phyloP scores from a whole-genome alignment of 1,284 basidiomycete species.

The Tilletiopsis washingtonensis region DNA sequence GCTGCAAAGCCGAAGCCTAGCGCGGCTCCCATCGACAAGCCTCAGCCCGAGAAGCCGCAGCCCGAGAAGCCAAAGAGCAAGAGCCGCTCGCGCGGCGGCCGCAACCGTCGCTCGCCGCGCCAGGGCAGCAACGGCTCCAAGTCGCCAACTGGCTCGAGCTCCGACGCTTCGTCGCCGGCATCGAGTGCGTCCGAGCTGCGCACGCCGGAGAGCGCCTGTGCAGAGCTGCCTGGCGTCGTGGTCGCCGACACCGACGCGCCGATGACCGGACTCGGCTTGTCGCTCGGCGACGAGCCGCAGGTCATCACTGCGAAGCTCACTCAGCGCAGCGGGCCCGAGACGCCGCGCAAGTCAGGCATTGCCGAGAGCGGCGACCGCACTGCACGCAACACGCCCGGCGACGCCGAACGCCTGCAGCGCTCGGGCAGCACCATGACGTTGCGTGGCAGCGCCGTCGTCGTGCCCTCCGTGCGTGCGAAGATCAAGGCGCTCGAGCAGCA shows the following conservation, averaged over 20 bases:
- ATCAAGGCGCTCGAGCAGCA: constrained; percentile 35
- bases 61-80: constrained; percentile 5
- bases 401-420: not conserved
- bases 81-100: too few species aligned
- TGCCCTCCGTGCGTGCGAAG: constrained; percentile 40
- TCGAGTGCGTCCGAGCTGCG: not conserved
- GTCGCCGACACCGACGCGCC: not conserved
- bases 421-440: constrained; percentile 5
- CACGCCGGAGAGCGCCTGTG: constrained; percentile 2
- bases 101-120: too few species aligned
- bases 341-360: too few species aligned
- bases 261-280: too few species aligned
- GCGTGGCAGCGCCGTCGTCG: constrained; percentile 12
- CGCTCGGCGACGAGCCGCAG: too few species aligned
- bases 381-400: not conserved
- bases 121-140: too few species aligned
- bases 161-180: not conserved
- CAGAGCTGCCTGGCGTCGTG: not conserved
- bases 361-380: not conserved
- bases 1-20: too few species aligned
- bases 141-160: too few species aligned
- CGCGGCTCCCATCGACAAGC: too few species aligned
- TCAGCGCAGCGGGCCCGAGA: too few species aligned
- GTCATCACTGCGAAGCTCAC: too few species aligned
- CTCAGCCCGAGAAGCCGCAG: constrained; percentile 8